phyloP scores from a whole-genome alignment of 2,329 filamentous ascomycete species.

The Pestalotiopsis sp. region DNA sequence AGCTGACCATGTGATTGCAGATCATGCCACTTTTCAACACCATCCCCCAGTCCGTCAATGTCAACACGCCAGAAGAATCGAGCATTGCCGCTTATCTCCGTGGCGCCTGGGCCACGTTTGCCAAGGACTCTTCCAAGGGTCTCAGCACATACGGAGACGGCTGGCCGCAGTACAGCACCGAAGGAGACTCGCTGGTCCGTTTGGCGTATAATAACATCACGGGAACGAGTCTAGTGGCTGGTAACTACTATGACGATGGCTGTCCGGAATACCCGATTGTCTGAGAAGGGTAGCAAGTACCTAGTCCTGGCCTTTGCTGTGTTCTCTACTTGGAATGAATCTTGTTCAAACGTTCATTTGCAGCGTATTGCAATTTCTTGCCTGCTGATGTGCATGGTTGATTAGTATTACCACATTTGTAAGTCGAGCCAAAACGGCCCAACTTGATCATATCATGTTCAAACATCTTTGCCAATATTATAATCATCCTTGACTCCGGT shows the following conservation, averaged over 20 bases:
- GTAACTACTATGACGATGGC: neutral
- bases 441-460: neutral
- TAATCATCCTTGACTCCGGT: neutral
- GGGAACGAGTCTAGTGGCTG: neutral
- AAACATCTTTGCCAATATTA: neutral
- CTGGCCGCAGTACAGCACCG: conserved; percentile 9
- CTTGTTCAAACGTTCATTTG: neutral
- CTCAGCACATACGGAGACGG: neutral
- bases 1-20: neutral
- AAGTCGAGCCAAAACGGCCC: neutral
- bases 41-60: neutral
- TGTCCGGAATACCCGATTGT: conserved; percentile 33
- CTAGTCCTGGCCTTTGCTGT: neutral
- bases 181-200: conserved; percentile 2
- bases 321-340: neutral
- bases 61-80: conserved; percentile 1
- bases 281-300: neutral
- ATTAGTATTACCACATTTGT: neutral
- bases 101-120: conserved; percentile 9
- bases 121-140: conserved; percentile 3
- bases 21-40: conserved; percentile 3
- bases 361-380: neutral
- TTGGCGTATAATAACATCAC: conserved; percentile 5
- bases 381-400: neutral
- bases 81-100: conserved; percentile 2